A percentile compares a stretch with the other conserved stretches of the same genome.
These are phyloP conservation scores for Suillus luteus DNA, from an alignment of 768 basidiomycete genomes.

Conservation along the genomic window DNA sequence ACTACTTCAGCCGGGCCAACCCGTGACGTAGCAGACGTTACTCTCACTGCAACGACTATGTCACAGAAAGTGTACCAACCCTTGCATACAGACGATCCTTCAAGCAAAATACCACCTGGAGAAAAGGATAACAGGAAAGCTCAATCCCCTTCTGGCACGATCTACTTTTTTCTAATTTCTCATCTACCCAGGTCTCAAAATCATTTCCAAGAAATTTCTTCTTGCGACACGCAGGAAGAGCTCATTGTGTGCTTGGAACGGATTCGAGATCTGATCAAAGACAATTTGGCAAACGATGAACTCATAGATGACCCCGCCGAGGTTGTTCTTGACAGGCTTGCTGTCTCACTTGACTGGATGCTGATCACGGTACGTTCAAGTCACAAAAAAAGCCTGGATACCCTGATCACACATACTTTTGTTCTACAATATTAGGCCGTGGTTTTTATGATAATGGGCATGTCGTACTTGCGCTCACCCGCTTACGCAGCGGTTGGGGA, in stretches of 20 bases:
- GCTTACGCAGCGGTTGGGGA: background rate
- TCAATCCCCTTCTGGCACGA: background rate
- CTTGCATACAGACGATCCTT: background rate
- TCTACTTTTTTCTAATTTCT: background rate
- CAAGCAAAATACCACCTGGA: background rate
- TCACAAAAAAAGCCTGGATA: background rate
- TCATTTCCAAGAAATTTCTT: background rate
- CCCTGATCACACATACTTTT: background rate
- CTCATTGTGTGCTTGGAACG: background rate
- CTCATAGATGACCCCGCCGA: background rate
- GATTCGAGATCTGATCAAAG: background rate
- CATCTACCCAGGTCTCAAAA: background rate
- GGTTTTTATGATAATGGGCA: background rate
- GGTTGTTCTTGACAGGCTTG: background rate
- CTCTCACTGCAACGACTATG: background rate
- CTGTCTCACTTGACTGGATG: constrained; percentile 1
- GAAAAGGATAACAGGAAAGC: background rate
- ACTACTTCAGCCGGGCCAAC: too few species aligned
- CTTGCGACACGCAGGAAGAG: background rate
- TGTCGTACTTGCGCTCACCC: background rate
- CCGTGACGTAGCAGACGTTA: background rate
- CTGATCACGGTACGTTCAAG: background rate
- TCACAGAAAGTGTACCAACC: background rate
- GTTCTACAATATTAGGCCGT: background rate
- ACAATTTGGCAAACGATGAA: background rate